phyloP scores from a whole-genome alignment of 345 rosid species.

The Citrus reticulata region DNA sequence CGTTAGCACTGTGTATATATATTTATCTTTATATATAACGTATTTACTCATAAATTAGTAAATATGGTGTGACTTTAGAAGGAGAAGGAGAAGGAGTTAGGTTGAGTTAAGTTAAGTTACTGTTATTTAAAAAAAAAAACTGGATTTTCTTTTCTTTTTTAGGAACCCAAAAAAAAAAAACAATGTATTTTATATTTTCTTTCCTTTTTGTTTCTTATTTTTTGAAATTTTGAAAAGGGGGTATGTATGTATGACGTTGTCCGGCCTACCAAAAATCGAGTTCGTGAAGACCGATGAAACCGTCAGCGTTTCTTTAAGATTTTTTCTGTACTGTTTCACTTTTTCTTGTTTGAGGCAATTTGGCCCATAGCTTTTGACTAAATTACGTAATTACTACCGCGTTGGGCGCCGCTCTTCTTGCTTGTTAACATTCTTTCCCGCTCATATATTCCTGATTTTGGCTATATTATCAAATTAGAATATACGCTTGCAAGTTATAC shows the following conservation, averaged over 20 bases:
- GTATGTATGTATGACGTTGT: constrained; percentile 1
- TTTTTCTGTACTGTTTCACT: background rate
- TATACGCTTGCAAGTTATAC: background rate
- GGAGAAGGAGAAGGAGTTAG: constrained; percentile 13
- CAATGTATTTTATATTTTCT: too few species aligned
- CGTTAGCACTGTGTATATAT: constrained; percentile 1
- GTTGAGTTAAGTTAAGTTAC: background rate
- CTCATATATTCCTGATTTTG: background rate
- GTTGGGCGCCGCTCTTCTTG: constrained; percentile 19
- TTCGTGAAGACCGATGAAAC: constrained; percentile 30
- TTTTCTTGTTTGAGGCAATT: constrained; percentile 11
- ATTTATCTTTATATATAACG: background rate
- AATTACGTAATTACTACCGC: constrained; percentile 15
- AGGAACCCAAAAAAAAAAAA: too few species aligned
- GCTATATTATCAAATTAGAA: background rate
- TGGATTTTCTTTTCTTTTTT: background rate
- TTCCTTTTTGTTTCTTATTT: too few species aligned
- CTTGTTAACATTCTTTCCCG: constrained; percentile 7
- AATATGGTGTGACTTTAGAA: constrained; percentile 22
- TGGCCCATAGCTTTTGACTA: constrained; percentile 25
- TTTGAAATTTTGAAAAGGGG: background rate
- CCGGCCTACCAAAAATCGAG: constrained; percentile 21
- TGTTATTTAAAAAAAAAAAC: background rate
- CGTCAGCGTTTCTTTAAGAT: constrained; percentile 4
- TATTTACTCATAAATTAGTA: background rate